A percentile compares a stretch with the other conserved stretches of the same genome.
phyloP scores from a whole-genome alignment of 352 stramenopile species.

The Phytophthora foliorum region DNA sequence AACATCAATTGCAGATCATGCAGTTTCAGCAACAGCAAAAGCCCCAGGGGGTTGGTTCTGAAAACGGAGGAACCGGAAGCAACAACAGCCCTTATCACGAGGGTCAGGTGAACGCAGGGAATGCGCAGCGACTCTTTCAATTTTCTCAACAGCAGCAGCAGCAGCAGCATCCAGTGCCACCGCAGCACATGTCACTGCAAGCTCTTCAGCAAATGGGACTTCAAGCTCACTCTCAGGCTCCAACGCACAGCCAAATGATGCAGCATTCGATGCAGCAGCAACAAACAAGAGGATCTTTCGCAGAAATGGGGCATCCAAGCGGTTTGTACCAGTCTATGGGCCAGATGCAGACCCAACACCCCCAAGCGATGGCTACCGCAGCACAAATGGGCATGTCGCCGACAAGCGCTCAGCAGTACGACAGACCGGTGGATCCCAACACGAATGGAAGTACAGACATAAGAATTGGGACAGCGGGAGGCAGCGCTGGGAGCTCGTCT shows the following conservation, averaged over 20 bases:
- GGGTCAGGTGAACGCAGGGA: slow-evolving; percentile 53
- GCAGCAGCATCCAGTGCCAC: slow-evolving; percentile 37
- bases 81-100: slow-evolving; percentile 59
- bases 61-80: slow-evolving; percentile 39
- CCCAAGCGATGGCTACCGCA: slow-evolving; percentile 33
- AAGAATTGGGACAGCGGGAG: slow-evolving; percentile 16
- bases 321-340: slow-evolving; percentile 66
- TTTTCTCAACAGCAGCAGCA: slow-evolving; percentile 48
- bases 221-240: slow-evolving; percentile 48
- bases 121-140: slow-evolving; percentile 54
- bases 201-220: slow-evolving; percentile 63
- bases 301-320: slow-evolving; percentile 53
- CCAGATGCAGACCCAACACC: slow-evolving; percentile 47
- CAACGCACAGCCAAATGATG: slow-evolving; percentile 65
- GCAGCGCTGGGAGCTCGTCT: slow-evolving; percentile 18
- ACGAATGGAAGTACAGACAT: slow-evolving; percentile 18
- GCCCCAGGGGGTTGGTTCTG: slow-evolving; percentile 43
- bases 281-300: slow-evolving; percentile 47
- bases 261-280: slow-evolving; percentile 67
- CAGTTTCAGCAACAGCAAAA: slow-evolving; percentile 85
- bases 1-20: slow-evolving; percentile 90
- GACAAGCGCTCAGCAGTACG: slow-evolving; percentile 39
- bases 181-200: slow-evolving; percentile 65
- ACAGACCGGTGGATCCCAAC: slow-evolving; percentile 34
- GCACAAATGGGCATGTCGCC: slow-evolving; percentile 42